Conservation (phyloP, 306 rosid species). For the Sesbania bispinosa region DNA sequence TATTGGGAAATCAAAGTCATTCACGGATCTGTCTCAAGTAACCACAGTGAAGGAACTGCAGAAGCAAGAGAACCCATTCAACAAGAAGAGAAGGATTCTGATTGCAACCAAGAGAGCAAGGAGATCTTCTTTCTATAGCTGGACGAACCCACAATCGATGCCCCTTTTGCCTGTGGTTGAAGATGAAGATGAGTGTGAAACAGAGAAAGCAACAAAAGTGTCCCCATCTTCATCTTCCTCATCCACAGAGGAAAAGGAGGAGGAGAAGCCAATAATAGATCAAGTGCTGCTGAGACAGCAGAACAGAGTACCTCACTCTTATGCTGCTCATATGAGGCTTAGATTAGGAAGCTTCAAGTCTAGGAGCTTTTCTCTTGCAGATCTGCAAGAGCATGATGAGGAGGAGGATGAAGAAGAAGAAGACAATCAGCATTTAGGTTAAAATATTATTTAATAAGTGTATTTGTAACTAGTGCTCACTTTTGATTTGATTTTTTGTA, state of each 20-base stretch:
- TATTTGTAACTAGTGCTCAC: too few relatives aligned
- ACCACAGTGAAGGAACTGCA: constrained; percentile 46
- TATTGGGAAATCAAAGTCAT: constrained; percentile 88
- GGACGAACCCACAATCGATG: constrained; percentile 85
- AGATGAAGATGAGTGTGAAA: constrained; percentile 22
- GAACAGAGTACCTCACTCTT: constrained; percentile 25
- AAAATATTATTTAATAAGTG: constrained; percentile 1
- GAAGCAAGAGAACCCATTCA: constrained; percentile 75
- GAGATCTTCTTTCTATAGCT: constrained; percentile 59
- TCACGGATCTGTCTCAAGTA: constrained; percentile 63
- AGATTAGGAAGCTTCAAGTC: constrained; percentile 62
- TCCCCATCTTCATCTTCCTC: constrained; percentile 29
- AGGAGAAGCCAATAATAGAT: too few relatives aligned
- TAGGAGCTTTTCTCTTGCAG: constrained; percentile 72
- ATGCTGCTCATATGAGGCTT: constrained; percentile 37
- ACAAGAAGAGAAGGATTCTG: constrained; percentile 72
- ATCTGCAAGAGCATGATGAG: constrained; percentile 64
- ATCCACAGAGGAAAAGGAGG: constrained; percentile 32
- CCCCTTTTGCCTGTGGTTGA: constrained; percentile 71
- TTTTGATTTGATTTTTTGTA: too few relatives aligned
- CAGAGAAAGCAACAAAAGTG: constrained; percentile 19
- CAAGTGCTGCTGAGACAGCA: background rate
- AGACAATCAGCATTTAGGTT: constrained; percentile 26
- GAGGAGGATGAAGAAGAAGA: constrained; percentile 43
- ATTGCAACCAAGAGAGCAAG: constrained; percentile 71